Percentiles rank a stretch among this genome's conserved stretches.
Conservation (phyloP, 2,329 filamentous ascomycete genomes). For the Pyrenophora graminea region DNA sequence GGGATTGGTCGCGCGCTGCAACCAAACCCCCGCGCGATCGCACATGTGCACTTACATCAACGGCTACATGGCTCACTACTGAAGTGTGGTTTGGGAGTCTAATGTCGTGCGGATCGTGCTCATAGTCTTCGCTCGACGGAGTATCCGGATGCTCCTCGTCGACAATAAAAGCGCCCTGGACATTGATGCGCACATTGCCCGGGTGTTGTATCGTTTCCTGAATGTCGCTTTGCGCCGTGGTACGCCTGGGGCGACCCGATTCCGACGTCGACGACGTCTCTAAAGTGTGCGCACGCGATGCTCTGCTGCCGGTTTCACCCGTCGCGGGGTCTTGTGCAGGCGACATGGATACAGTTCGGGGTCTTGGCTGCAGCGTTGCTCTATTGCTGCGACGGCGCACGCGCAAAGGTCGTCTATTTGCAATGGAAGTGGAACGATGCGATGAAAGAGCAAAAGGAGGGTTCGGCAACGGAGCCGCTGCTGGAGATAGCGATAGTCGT, state of each 20-base stretch:
- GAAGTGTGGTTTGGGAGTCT: slow-evolving; percentile 94
- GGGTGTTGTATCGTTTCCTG: slow-evolving; percentile 62
- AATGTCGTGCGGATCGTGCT: slow-evolving; percentile 87
- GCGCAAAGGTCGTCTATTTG: slow-evolving; percentile 25
- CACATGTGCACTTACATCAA: slow-evolving; percentile 70
- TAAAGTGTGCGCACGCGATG: slow-evolving; percentile 23
- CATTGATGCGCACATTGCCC: slow-evolving; percentile 86
- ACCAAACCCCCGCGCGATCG: slow-evolving; percentile 19
- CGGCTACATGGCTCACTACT: slow-evolving; percentile 93
- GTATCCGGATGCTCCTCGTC: slow-evolving; percentile 65
- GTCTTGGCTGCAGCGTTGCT: slow-evolving; percentile 45
- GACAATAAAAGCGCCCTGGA: slow-evolving; percentile 94
- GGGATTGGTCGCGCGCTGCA: slow-evolving; percentile 20
- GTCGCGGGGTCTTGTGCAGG: slow-evolving; percentile 36
- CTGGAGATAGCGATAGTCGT: slow-evolving; percentile 33
- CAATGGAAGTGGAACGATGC: slow-evolving; percentile 18
- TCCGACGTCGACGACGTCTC: slow-evolving; percentile 22
- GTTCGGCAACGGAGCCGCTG: slow-evolving; percentile 21
- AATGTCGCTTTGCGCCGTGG: slow-evolving; percentile 48
- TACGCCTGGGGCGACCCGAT: slow-evolving; percentile 31
- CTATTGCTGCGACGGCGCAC: slow-evolving; percentile 40
- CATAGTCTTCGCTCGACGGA: slow-evolving; percentile 58
- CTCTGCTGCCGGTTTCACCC: slow-evolving; percentile 35
- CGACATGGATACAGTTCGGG: slow-evolving; percentile 38
- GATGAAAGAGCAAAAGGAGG: slow-evolving; percentile 27